A percentile compares a stretch with the other conserved stretches of the same genome.
phyloP scores from a whole-genome alignment of 176 grass and related monocot genomes.

The Musa beccarii region DNA sequence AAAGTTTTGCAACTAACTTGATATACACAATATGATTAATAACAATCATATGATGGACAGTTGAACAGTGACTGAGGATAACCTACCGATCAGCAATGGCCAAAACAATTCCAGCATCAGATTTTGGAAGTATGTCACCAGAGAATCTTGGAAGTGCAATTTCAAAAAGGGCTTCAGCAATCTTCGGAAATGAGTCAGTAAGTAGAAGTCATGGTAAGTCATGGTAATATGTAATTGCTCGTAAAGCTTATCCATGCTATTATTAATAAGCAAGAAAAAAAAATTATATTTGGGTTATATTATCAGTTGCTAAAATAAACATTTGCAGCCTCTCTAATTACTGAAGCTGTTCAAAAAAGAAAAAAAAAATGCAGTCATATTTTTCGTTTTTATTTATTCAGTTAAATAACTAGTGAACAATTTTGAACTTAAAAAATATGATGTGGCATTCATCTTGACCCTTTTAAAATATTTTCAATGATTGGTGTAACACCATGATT shows the following conservation, averaged over 20 bases:
- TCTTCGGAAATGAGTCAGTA: slow-evolving; percentile 33
- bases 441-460: too few relatives aligned
- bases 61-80: background rate
- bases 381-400: too few relatives aligned
- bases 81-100: slow-evolving; percentile 71
- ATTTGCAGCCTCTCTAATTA: too few relatives aligned
- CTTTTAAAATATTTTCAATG: too few relatives aligned
- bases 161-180: slow-evolving; percentile 92
- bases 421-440: too few relatives aligned
- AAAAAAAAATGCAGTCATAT: slow-evolving; percentile 7
- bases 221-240: background rate
- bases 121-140: slow-evolving; percentile 75
- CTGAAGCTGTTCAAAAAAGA: slow-evolving; percentile 4
- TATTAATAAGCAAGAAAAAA: background rate
- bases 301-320: too few relatives aligned
- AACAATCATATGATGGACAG: background rate
- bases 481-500: too few relatives aligned
- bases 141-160: slow-evolving; percentile 86
- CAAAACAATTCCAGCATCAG: slow-evolving; percentile 81
- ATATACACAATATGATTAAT: background rate
- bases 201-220: slow-evolving; percentile 18
- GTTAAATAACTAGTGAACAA: too few relatives aligned
- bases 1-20: too few relatives aligned
- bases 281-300: too few relatives aligned
- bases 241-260: background rate